A percentile compares a stretch with the other conserved stretches of the same genome.
Conservation (phyloP, 2,329 filamentous ascomycete genomes). For the Raffaelea ambrosiae region DNA sequence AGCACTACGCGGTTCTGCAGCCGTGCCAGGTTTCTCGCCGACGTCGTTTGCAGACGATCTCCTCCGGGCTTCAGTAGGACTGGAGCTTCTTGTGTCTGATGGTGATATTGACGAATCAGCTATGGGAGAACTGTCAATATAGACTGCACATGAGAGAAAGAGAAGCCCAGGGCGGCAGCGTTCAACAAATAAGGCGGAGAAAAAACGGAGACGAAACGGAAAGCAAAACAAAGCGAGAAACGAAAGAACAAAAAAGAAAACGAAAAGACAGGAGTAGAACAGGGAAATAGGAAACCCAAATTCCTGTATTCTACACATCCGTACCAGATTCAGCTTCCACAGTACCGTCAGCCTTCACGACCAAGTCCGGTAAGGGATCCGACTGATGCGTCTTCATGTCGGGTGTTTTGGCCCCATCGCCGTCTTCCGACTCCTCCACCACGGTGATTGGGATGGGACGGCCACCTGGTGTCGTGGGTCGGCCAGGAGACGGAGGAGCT, state of each 20-base stretch:
- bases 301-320: conserved; percentile 20
- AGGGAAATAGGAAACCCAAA: neutral
- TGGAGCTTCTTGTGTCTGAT: conserved; percentile 17
- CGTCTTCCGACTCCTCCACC: conserved; percentile 42
- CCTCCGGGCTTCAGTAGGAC: conserved; percentile 20
- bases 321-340: conserved; percentile 27
- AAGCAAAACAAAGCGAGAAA: neutral
- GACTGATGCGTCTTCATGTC: conserved; percentile 36
- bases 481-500: neutral
- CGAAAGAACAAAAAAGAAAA: conserved; percentile 8
- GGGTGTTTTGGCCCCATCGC: conserved; percentile 33
- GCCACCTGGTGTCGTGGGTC: conserved; percentile 24
- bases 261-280: conserved; percentile 14
- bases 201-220: conserved; percentile 10
- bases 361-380: conserved; percentile 45
- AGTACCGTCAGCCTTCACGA: conserved; percentile 37
- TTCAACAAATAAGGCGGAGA: conserved; percentile 6
- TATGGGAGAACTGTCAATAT: conserved; percentile 20
- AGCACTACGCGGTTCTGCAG: conserved; percentile 11
- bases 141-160: conserved; percentile 20
- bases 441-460: conserved; percentile 41
- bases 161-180: conserved; percentile 13
- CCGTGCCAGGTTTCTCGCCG: neutral
- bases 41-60: conserved; percentile 16
- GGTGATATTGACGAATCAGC: conserved; percentile 26